phyloP scores from a whole-genome alignment of 2,329 filamentous ascomycete species.

The Celoporthe dispersa region DNA sequence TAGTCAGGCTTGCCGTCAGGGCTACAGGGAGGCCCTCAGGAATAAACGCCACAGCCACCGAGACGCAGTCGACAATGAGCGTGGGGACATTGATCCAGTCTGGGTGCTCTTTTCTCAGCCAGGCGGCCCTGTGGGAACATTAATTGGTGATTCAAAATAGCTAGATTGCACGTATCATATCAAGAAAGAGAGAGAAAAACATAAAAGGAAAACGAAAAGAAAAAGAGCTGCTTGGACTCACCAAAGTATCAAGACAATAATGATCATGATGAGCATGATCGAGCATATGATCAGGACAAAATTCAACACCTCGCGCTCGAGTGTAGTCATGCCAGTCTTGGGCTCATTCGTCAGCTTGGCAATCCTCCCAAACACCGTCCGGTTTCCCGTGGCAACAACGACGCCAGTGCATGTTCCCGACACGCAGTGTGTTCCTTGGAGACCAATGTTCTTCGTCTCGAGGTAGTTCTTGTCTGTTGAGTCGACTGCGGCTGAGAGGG shows the following conservation, averaged over 20 bases:
- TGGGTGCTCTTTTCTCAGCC: slow-evolving; percentile 69
- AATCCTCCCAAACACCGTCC: slow-evolving; percentile 76
- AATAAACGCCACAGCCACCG: slow-evolving; percentile 75
- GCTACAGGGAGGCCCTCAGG: slow-evolving; percentile 75
- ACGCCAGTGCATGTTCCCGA: slow-evolving; percentile 69
- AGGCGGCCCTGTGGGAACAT: slow-evolving; percentile 60
- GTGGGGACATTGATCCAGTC: slow-evolving; percentile 73
- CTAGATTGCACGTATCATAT: no score
- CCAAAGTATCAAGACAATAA: slow-evolving; percentile 70
- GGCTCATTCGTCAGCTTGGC: slow-evolving; percentile 73
- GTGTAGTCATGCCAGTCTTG: slow-evolving; percentile 67
- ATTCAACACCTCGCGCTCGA: slow-evolving; percentile 73
- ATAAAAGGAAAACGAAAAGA: no score
- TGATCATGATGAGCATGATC: slow-evolving; percentile 69
- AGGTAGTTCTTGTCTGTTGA: slow-evolving; percentile 74
- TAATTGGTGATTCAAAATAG: no score
- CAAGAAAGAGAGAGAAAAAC: slow-evolving; percentile 33
- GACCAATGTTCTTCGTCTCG: slow-evolving; percentile 75
- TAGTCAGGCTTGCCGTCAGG: slow-evolving; percentile 72
- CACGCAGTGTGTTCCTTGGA: slow-evolving; percentile 80
- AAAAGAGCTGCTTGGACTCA: slow-evolving; percentile 40
- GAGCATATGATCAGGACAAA: slow-evolving; percentile 73
- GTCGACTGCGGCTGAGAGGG: slow-evolving; percentile 66
- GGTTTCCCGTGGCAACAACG: slow-evolving; percentile 73
- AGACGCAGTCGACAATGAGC: slow-evolving; percentile 75